Evolutionary conservation across 371 early-diverging fungal genomes (phyloP).

Genomic region (Encephalitozoon romaleae): DNA sequence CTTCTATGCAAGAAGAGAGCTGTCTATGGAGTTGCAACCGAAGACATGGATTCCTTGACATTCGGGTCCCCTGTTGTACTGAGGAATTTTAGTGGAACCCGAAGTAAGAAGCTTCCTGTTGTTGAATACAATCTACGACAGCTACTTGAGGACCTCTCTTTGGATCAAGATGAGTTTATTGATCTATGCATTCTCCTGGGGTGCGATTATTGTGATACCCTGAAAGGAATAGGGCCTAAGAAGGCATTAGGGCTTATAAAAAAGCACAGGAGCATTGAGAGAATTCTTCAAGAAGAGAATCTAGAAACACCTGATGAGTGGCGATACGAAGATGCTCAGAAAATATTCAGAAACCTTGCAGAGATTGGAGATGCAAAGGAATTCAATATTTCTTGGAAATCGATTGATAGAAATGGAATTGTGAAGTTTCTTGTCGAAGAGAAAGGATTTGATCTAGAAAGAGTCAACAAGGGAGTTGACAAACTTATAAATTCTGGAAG

Average conservation of each 20-base stretch:
- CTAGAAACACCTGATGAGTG: slow-evolving; percentile 70
- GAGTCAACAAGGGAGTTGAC: slow-evolving; percentile 71
- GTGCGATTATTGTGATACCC: slow-evolving; percentile 93
- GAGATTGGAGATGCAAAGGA: slow-evolving; percentile 67
- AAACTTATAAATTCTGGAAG: slow-evolving; percentile 14
- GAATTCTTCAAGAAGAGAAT: slow-evolving; percentile 65
- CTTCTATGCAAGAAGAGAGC: slow-evolving; percentile 74
- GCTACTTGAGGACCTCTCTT: slow-evolving; percentile 71
- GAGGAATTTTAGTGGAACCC: slow-evolving; percentile 84
- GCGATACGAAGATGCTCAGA: slow-evolving; percentile 78
- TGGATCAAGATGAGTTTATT: slow-evolving; percentile 76
- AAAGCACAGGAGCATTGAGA: slow-evolving; percentile 77
- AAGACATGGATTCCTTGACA: slow-evolving; percentile 98
- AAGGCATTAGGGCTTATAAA: slow-evolving; percentile 73
- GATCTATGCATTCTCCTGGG: slow-evolving; percentile 96
- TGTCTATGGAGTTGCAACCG: slow-evolving; percentile 89
- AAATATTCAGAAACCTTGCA: slow-evolving; percentile 73
- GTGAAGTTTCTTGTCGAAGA: slow-evolving; percentile 78
- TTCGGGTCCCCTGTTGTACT: slow-evolving; percentile 81
- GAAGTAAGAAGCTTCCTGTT: slow-evolving; percentile 80
- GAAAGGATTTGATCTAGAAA: slow-evolving; percentile 87
- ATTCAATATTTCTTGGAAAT: slow-evolving; percentile 67
- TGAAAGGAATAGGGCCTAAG: slow-evolving; percentile 85
- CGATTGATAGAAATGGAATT: slow-evolving; percentile 76
- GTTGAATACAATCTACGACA: slow-evolving; percentile 74